These are phyloP conservation scores for Pistacia vera DNA, from an alignment of 345 rosid genomes.

Conservation along the genomic window DNA sequence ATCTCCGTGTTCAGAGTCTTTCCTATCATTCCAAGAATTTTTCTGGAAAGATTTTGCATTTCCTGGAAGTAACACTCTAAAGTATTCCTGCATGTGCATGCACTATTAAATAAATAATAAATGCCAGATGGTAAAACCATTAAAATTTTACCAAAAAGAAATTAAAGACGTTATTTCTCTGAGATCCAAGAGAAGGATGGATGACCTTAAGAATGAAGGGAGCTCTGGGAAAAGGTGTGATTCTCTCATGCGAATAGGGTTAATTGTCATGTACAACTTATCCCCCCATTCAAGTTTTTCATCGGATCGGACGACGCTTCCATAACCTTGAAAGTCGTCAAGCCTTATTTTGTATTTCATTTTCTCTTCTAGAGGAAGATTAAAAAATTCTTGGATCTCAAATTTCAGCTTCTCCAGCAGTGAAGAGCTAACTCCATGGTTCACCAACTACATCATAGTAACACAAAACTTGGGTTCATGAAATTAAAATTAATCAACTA, in stretches of 20 bases:
- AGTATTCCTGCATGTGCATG: constrained; percentile 22
- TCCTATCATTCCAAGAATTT: constrained; percentile 23
- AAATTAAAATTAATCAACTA: background rate
- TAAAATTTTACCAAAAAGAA: too few relatives aligned
- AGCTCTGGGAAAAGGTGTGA: constrained; percentile 44
- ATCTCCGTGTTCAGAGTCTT: constrained; percentile 20
- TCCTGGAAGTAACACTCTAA: constrained; percentile 32
- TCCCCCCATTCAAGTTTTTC: constrained; percentile 43
- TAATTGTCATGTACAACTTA: constrained; percentile 27
- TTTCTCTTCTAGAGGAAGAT: constrained; percentile 35
- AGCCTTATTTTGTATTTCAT: background rate
- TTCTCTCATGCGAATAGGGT: constrained; percentile 32
- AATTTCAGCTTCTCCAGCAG: constrained; percentile 22
- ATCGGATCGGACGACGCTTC: background rate
- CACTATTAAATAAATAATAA: too few relatives aligned
- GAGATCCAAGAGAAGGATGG: too few relatives aligned
- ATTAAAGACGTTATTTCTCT: too few relatives aligned
- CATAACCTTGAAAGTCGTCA: constrained; percentile 32
- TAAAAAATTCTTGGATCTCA: constrained; percentile 29
- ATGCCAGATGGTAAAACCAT: too few relatives aligned
- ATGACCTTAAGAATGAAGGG: constrained; percentile 39
- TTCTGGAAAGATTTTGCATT: constrained; percentile 31
- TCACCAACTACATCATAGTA: constrained; percentile 31
- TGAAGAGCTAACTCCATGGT: constrained; percentile 33
- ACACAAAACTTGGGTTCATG: background rate